Evolutionary conservation across 1,139 yeast species (phyloP), one percentile per base, ranked within the genome.

Genomic region (Scheffersomyces segobiensis): DNA sequence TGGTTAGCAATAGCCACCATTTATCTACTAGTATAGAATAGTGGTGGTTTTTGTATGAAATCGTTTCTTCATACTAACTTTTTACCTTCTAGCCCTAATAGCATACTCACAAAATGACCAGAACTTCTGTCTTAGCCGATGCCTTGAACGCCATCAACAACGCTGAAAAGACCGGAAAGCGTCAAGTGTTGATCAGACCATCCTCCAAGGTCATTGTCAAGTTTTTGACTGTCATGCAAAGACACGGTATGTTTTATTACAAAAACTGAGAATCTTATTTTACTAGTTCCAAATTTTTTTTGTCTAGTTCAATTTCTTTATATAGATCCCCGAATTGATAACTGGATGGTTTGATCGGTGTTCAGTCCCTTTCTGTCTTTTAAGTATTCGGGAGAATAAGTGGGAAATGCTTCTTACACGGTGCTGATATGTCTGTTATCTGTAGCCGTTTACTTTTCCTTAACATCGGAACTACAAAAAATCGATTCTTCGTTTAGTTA

Each of bases 141-240:
- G 98, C 99, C 78, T 90, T 95, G 78, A 93, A 95, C 81, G 88
- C 97, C 73, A 95, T 95, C 80, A 92, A 93, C 93, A 95, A 95
- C 81, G 99, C 99, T 80, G 99, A 95, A 86, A 95, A 93, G 84
- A 88, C 98, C 79, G 99, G 99, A 82, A 95, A 95, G 86, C 91
- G 99, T 85, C 99, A 95, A 87, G 99, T 95, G 71, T 83, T 95
- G 79, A 87, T 95, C 80, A 92, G 99, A 88, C 99, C 99, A 69
- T 93, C 98, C 58, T 95, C 99, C 76, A 95, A 95, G 87, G 99
- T 95, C 71, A 93, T 95, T 81, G 85, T 95, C 86, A 95, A 93
- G 84, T 95, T 93, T 82, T 86, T 95, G 81, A 87, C 92, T 75
- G 99, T 95, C 70, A 93, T 95, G 91, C 99, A 95, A 86, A 92